Percentiles rank a stretch among this genome's conserved stretches.
These are phyloP conservation scores for Calonectria pauciramosa DNA, from an alignment of 2,329 filamentous ascomycete genomes.

Conservation along the genomic window DNA sequence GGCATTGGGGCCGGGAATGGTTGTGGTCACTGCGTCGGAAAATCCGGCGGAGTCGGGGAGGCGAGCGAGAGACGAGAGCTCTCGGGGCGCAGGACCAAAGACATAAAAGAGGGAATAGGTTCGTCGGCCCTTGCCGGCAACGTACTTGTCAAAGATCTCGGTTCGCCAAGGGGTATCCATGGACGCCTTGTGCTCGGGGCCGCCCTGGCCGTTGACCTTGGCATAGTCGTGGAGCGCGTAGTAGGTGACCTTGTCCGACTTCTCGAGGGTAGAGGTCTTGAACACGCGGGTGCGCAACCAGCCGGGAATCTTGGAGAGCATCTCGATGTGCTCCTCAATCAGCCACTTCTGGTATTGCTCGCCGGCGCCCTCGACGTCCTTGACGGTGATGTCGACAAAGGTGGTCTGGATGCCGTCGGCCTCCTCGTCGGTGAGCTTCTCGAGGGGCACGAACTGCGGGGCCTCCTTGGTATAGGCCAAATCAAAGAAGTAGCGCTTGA, in stretches of 20 bases:
- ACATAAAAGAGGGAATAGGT: constrained; percentile 82
- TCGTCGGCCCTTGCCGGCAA: constrained; percentile 69
- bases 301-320: constrained; percentile 81
- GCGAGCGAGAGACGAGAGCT: constrained; percentile 70
- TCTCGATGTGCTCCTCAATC: constrained; percentile 78
- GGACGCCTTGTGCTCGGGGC: constrained; percentile 73
- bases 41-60: constrained; percentile 65
- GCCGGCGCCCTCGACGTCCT: constrained; percentile 62
- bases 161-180: constrained; percentile 73
- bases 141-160: constrained; percentile 70
- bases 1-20: constrained; percentile 64
- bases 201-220: constrained; percentile 75
- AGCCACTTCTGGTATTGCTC: constrained; percentile 77
- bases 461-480: constrained; percentile 69
- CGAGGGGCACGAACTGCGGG: constrained; percentile 70
- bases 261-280: constrained; percentile 74
- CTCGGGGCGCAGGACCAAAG: constrained; percentile 81
- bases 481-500: constrained; percentile 80
- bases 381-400: constrained; percentile 70
- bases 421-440: constrained; percentile 71
- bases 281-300: constrained; percentile 83
- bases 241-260: constrained; percentile 64
- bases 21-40: constrained; percentile 68
- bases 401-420: constrained; percentile 73
- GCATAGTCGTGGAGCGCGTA: constrained; percentile 81